These are phyloP conservation scores for Tuber aestivum DNA, from an alignment of 495 filamentous ascomycete species.

Conservation along the genomic window DNA sequence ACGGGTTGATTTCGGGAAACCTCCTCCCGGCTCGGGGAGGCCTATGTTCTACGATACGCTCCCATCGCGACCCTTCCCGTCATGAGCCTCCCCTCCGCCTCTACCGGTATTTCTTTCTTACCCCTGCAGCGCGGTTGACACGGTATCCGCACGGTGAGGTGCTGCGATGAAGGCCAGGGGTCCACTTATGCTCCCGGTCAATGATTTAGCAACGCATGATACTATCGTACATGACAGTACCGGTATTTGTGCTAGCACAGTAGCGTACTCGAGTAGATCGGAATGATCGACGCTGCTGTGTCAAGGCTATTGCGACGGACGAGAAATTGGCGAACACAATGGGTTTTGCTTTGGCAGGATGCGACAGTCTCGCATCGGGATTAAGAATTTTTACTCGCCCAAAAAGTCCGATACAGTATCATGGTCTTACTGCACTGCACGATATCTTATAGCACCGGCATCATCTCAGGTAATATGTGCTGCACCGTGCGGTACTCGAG, in stretches of 20 bases:
- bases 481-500: not conserved
- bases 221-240: no score
- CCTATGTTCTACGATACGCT: not conserved
- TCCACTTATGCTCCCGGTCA: not conserved
- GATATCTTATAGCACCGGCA: not conserved
- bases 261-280: not conserved
- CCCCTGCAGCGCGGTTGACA: not conserved
- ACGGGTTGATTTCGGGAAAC: not conserved
- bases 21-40: not conserved
- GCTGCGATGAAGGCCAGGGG: not conserved
- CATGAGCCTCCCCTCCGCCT: not conserved
- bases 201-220: no score
- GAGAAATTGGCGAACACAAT: not conserved
- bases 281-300: constrained; percentile 1
- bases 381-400: not conserved
- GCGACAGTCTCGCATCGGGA: not conserved
- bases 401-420: not conserved
- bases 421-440: no score
- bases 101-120: not conserved
- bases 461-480: not conserved
- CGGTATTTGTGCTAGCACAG: no score
- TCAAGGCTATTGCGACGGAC: not conserved
- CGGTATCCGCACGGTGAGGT: not conserved
- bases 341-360: not conserved
- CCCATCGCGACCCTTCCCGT: not conserved